Conservation (phyloP, 768 basidiomycete species). For the Heimioporus sp. region DNA sequence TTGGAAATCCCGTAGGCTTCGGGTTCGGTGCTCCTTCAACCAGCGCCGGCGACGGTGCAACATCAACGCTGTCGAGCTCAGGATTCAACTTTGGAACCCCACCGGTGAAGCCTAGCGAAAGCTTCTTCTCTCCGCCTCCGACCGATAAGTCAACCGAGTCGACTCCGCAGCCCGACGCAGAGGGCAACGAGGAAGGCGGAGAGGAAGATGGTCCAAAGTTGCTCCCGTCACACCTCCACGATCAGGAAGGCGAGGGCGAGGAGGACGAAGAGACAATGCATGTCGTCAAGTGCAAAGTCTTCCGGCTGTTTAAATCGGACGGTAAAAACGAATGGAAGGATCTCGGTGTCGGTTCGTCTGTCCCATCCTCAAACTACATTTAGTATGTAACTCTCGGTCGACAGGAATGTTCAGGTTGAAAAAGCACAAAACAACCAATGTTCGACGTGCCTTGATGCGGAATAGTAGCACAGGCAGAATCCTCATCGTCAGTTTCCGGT, state of each 20-base stretch:
- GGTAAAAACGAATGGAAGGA: conserved; percentile 56
- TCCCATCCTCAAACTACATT: neutral
- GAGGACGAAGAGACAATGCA: conserved; percentile 73
- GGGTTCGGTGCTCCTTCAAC: conserved; percentile 35
- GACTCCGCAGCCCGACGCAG: conserved; percentile 27
- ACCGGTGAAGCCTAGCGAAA: conserved; percentile 21
- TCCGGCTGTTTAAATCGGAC: conserved; percentile 52
- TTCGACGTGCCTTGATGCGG: conserved; percentile 63
- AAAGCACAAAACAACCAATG: conserved; percentile 61
- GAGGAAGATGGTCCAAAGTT: conserved; percentile 29
- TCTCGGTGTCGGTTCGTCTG: conserved; percentile 59
- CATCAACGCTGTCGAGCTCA: conserved; percentile 7
- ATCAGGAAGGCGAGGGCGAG: conserved; percentile 77
- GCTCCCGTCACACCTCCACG: conserved; percentile 40
- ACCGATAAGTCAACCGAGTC: conserved; percentile 30
- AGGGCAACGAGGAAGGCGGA: conserved; percentile 24
- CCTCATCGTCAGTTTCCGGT: conserved; percentile 53
- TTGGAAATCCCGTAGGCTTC: conserved; percentile 67
- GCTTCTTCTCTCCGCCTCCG: conserved; percentile 24
- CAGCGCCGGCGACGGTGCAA: conserved; percentile 18
- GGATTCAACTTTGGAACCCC: conserved; percentile 26
- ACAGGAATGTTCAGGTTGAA: conserved; percentile 70
- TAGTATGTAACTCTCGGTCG: neutral
- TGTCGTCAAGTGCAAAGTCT: conserved; percentile 59
- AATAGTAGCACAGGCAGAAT: conserved; percentile 77